Percentiles rank a stretch among this genome's conserved stretches.
Evolutionary conservation across 345 rosid genomes (phyloP).

Genomic region (Rhodamnia argentea): DNA sequence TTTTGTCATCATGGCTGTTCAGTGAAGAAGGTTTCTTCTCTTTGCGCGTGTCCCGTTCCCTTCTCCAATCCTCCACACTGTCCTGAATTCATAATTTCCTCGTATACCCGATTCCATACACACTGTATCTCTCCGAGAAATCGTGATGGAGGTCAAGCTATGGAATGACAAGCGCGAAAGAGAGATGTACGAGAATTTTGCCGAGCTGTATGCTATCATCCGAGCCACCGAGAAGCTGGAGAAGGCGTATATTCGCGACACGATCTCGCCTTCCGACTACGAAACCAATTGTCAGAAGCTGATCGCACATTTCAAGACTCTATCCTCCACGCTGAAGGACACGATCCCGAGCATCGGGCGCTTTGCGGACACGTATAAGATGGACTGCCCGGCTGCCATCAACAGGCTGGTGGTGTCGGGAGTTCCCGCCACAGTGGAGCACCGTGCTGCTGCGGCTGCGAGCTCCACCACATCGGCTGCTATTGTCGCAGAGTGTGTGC

Average conservation of each 20-base stretch:
- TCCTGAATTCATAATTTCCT: not conserved
- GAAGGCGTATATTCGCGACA: slow-evolving; percentile 81
- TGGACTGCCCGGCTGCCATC: slow-evolving; percentile 91
- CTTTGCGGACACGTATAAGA: slow-evolving; percentile 85
- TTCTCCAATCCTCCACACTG: slow-evolving; percentile 51
- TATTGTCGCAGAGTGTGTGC: slow-evolving; percentile 84
- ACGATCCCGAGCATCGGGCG: slow-evolving; percentile 73
- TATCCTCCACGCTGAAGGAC: slow-evolving; percentile 71
- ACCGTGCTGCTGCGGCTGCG: slow-evolving; percentile 55
- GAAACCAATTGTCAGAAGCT: slow-evolving; percentile 88
- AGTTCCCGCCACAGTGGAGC: slow-evolving; percentile 94
- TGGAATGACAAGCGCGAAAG: slow-evolving; percentile 97
- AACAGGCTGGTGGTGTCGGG: slow-evolving; percentile 82
- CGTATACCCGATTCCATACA: not conserved
- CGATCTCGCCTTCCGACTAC: slow-evolving; percentile 61
- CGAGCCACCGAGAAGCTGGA: slow-evolving; percentile 98
- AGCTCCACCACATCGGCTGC: slow-evolving; percentile 73
- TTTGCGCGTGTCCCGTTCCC: slow-evolving; percentile 99
- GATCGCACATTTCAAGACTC: slow-evolving; percentile 90
- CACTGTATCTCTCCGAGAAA: not conserved
- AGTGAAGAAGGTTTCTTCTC: slow-evolving; percentile 10
- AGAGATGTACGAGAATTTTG: slow-evolving; percentile 94
- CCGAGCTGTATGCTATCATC: slow-evolving; percentile 90
- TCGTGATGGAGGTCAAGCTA: slow-evolving; percentile 82
- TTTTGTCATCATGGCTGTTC: not conserved